Percentiles rank a stretch among this genome's conserved stretches.
Evolutionary conservation across 2,329 filamentous ascomycete species (phyloP).

Genomic region (Epichloe elymi): DNA sequence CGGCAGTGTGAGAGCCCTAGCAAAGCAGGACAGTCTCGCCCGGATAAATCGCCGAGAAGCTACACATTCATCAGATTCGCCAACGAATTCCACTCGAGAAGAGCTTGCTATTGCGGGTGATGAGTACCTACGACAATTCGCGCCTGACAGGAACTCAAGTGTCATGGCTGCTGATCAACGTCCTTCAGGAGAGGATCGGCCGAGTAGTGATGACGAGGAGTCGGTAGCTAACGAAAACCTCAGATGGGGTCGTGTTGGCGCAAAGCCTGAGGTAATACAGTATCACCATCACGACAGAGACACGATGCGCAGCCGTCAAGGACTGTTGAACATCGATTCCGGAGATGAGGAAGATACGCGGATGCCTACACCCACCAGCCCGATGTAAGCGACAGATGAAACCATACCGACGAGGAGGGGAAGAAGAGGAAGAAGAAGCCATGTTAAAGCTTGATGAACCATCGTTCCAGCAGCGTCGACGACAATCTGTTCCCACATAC

Average conservation of each 20-base stretch:
- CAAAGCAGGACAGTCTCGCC: slow-evolving; percentile 29
- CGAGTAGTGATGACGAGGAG: slow-evolving; percentile 48
- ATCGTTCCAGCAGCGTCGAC: neutral
- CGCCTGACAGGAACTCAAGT: slow-evolving; percentile 15
- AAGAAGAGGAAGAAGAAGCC: neutral
- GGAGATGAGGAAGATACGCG: slow-evolving; percentile 19
- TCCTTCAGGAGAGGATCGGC: slow-evolving; percentile 35
- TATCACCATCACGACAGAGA: slow-evolving; percentile 29
- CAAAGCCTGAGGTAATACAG: slow-evolving; percentile 45
- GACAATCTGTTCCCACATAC: neutral
- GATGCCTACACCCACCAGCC: slow-evolving; percentile 10
- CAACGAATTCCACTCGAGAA: slow-evolving; percentile 41
- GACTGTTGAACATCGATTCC: slow-evolving; percentile 31
- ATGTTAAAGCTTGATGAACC: neutral
- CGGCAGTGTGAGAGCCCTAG: slow-evolving; percentile 33
- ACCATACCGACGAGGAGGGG: neutral
- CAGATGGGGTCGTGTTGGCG: slow-evolving; percentile 38
- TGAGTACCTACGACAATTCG: slow-evolving; percentile 52
- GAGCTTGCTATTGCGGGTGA: slow-evolving; percentile 52
- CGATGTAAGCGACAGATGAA: neutral
- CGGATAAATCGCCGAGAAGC: slow-evolving; percentile 18
- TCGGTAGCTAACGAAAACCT: slow-evolving; percentile 27
- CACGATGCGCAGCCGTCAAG: slow-evolving; percentile 39
- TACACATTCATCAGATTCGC: slow-evolving; percentile 25
- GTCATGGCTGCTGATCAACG: slow-evolving; percentile 22